Percentiles rank a stretch among this genome's conserved stretches.
phyloP scores from a whole-genome alignment of 164 flowering plant species.

The Saururus chinensis region DNA sequence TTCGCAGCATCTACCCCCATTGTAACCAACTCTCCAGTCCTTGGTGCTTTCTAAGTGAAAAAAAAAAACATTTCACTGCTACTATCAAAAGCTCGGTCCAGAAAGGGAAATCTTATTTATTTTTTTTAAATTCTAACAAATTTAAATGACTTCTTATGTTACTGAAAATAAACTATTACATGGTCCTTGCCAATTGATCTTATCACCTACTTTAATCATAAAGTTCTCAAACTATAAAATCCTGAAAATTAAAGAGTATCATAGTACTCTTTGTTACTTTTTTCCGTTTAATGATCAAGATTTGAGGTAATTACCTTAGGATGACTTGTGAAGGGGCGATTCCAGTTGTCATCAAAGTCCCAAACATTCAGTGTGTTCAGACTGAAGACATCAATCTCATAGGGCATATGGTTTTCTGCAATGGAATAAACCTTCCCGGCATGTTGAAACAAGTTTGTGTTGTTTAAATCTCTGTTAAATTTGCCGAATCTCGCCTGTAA shows the following conservation, averaged over 20 bases:
- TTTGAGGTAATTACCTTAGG: slow-evolving; percentile 8
- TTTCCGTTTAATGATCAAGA: too few species aligned
- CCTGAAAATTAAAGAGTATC: too few species aligned
- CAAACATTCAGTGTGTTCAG: slow-evolving; percentile 6
- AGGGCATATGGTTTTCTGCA: slow-evolving; percentile 10
- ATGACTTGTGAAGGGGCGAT: slow-evolving; percentile 16
- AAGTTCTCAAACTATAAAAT: neutral
- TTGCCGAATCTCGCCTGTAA: slow-evolving; percentile 11
- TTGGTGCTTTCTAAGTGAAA: slow-evolving; percentile 3
- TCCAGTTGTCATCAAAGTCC: slow-evolving; percentile 11
- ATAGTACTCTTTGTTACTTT: too few species aligned
- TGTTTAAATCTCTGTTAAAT: slow-evolving; percentile 8
- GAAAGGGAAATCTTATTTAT: too few species aligned
- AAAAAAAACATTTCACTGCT: neutral
- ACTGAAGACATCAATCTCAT: slow-evolving; percentile 6
- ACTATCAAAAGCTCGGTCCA: too few species aligned
- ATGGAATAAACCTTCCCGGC: slow-evolving; percentile 7
- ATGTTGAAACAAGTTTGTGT: slow-evolving; percentile 13
- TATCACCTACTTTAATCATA: too few species aligned
- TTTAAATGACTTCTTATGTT: too few species aligned
- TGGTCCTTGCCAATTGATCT: too few species aligned
- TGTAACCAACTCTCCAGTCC: slow-evolving; percentile 7
- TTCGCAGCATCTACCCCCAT: slow-evolving; percentile 9
- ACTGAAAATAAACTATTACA: too few species aligned
- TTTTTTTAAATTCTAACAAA: too few species aligned